phyloP scores from a whole-genome alignment of 2,329 filamentous ascomycete species.

The Pseudocercospora ulei region DNA sequence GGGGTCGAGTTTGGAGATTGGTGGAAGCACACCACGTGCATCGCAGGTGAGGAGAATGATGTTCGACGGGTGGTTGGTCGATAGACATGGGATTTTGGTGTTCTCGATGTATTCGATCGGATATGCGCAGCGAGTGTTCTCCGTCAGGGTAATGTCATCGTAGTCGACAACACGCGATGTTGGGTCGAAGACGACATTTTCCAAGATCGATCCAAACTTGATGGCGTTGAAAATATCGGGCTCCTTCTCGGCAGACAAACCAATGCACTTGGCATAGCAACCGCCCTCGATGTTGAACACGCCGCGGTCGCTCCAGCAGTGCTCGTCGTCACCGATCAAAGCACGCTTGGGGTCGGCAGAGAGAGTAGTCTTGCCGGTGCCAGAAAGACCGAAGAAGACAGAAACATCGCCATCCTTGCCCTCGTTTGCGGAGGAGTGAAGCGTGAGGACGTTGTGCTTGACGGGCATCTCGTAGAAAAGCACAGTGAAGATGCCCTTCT shows the following conservation, averaged over 20 bases:
- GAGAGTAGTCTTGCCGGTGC: conserved; percentile 96
- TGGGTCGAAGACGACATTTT: conserved; percentile 97
- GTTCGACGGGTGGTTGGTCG: conserved; percentile 80
- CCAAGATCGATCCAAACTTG: conserved; percentile 89
- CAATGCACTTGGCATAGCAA: conserved; percentile 98
- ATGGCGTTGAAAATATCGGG: conserved; percentile 96
- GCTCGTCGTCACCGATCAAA: conserved; percentile 96
- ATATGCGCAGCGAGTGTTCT: conserved; percentile 98
- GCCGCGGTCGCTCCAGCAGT: conserved; percentile 95
- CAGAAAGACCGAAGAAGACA: conserved; percentile 97
- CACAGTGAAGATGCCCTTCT: conserved; percentile 75
- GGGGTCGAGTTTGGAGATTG: conserved; percentile 90
- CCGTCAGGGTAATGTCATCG: conserved; percentile 85
- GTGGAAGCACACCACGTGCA: conserved; percentile 89
- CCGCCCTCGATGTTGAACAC: conserved; percentile 99
- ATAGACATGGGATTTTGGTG: conserved; percentile 95
- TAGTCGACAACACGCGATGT: conserved; percentile 86
- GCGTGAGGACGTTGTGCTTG: conserved; percentile 96
- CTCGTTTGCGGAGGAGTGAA: conserved; percentile 98
- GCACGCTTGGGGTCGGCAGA: conserved; percentile 94
- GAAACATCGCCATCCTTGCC: conserved; percentile 90
- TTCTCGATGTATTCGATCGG: conserved; percentile 98
- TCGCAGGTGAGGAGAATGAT: conserved; percentile 98
- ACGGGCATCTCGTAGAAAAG: conserved; percentile 99
- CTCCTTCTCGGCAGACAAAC: conserved; percentile 95